Evolutionary conservation across 768 basidiomycete species (phyloP).

Genomic region (Suillus bovinus): DNA sequence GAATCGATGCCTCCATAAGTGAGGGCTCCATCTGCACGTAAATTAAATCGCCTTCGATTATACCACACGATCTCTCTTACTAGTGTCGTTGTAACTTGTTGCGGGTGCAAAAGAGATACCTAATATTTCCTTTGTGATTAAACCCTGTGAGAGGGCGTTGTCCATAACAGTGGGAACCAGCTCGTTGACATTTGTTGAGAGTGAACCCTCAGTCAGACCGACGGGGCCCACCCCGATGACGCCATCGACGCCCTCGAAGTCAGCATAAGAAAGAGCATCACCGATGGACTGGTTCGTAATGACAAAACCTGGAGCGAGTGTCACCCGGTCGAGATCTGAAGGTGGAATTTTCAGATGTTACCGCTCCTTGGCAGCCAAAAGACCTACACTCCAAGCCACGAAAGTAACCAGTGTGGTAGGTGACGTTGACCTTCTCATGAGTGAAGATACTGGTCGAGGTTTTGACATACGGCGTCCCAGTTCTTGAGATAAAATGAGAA

Average conservation of each 20-base stretch:
- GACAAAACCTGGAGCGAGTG: slow-evolving; percentile 24
- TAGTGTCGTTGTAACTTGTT: slow-evolving; percentile 16
- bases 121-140: too few relatives aligned
- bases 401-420: slow-evolving; percentile 17
- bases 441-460: slow-evolving; percentile 28
- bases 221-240: slow-evolving; percentile 29
- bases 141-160: slow-evolving; percentile 27
- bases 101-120: slow-evolving; percentile 29
- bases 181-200: slow-evolving; percentile 4
- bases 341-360: too few relatives aligned
- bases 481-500: too few relatives aligned
- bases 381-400: slow-evolving; percentile 37
- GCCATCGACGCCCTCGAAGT: slow-evolving; percentile 26
- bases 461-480: too few relatives aligned
- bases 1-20: too few relatives aligned
- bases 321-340: slow-evolving; percentile 27
- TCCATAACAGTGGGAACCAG: slow-evolving; percentile 27
- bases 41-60: too few relatives aligned
- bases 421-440: slow-evolving; percentile 16
- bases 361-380: too few relatives aligned
- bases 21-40: slow-evolving; percentile 27
- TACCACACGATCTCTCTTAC: too few relatives aligned
- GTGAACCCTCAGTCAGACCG: slow-evolving; percentile 18
- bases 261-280: slow-evolving; percentile 15
- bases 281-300: slow-evolving; percentile 32